phyloP scores from a whole-genome alignment of 306 rosid genomes.

The Cicer yamashitae region DNA sequence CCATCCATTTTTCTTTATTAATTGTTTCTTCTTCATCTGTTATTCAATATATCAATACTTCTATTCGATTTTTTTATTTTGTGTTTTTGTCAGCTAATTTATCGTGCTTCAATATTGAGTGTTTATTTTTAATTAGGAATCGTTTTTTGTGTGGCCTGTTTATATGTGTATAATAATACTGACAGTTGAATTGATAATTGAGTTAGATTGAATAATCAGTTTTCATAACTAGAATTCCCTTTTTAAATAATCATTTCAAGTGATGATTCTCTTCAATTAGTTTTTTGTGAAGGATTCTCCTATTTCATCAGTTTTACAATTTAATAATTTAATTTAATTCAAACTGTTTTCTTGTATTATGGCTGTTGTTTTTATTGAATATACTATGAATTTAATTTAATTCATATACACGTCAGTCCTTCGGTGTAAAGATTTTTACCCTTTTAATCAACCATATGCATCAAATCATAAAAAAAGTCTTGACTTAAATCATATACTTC shows the following conservation, averaged over 20 bases:
- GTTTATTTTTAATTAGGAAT: slow-evolving; percentile 1
- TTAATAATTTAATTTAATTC: not conserved
- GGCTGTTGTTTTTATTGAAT: not conserved
- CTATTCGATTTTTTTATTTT: not conserved
- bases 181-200: slow-evolving; percentile 1
- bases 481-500: too few relatives aligned
- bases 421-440: too few relatives aligned
- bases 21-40: not conserved
- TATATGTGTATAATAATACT: not conserved
- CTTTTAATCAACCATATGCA: too few relatives aligned
- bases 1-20: not conserved
- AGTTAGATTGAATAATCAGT: slow-evolving; percentile 16
- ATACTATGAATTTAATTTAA: not conserved
- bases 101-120: not conserved
- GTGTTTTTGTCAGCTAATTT: slow-evolving; percentile 4
- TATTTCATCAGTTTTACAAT: not conserved
- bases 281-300: slow-evolving; percentile 11
- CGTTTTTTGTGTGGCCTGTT: not conserved
- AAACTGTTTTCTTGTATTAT: slow-evolving; percentile 6
- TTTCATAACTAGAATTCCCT: slow-evolving; percentile 11
- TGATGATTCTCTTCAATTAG: not conserved
- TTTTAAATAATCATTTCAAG: not conserved
- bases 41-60: not conserved
- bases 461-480: too few relatives aligned
- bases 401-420: too few relatives aligned